Evolutionary conservation across 306 rosid genomes (phyloP).

Genomic region (Casuarina cunninghamiana): DNA sequence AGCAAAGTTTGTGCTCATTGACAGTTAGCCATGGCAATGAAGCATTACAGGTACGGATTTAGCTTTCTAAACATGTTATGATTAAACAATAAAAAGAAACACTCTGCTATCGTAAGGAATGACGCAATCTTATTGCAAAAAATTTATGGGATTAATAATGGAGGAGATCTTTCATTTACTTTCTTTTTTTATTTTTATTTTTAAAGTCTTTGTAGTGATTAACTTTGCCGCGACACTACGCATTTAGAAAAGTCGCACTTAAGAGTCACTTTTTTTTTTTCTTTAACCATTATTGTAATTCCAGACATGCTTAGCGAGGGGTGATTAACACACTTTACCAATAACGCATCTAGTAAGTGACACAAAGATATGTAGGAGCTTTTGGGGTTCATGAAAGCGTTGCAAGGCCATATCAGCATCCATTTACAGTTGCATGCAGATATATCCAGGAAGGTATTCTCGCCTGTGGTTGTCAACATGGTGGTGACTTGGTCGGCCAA

Average conservation of each 20-base stretch:
- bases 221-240: neutral
- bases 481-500: too few relatives aligned
- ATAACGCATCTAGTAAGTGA: neutral
- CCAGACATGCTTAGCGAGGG: neutral
- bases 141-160: neutral
- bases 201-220: neutral
- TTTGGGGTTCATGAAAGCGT: neutral
- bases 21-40: neutral
- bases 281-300: neutral
- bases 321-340: neutral
- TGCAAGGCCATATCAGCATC: slow-evolving; percentile 3
- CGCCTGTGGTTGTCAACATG: too few relatives aligned
- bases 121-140: slow-evolving; percentile 30
- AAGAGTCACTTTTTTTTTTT: too few relatives aligned
- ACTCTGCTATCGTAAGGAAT: slow-evolving; percentile 30
- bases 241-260: neutral
- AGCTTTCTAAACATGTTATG: neutral
- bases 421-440: neutral
- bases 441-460: neutral
- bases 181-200: neutral
- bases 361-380: neutral
- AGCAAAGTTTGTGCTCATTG: neutral
- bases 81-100: neutral
- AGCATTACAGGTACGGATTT: neutral
- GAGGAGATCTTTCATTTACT: neutral